Evolutionary conservation across 768 basidiomycete species (phyloP).

Genomic region (Boletus insuetus): DNA sequence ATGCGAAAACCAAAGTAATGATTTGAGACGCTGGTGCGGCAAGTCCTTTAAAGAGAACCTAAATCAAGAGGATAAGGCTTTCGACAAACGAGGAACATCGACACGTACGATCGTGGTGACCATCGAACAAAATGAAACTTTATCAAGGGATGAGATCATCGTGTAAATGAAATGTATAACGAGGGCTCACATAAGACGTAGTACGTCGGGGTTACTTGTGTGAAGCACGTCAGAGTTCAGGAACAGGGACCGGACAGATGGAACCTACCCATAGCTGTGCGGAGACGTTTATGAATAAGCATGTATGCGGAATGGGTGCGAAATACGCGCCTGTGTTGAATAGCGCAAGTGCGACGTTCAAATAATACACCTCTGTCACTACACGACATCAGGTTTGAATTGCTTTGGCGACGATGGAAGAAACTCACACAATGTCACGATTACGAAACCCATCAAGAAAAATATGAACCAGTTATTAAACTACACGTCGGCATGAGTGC

Average conservation of each 20-base stretch:
- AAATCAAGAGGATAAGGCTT: slow-evolving; percentile 1
- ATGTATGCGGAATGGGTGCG: background rate
- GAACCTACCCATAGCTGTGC: slow-evolving; percentile 62
- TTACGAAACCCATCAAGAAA: slow-evolving; percentile 80
- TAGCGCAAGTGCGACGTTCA: slow-evolving; percentile 92
- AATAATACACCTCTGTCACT: slow-evolving; percentile 92
- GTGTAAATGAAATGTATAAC: background rate
- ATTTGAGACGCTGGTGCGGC: slow-evolving; percentile 74
- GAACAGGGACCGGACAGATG: background rate
- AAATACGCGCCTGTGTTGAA: slow-evolving; percentile 78
- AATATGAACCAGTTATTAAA: slow-evolving; percentile 93
- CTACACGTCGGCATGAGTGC: slow-evolving; percentile 35
- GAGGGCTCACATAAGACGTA: slow-evolving; percentile 70
- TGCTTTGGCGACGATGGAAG: background rate
- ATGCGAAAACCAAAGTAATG: slow-evolving; percentile 88
- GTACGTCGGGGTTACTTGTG: slow-evolving; percentile 78
- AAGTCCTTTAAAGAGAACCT: slow-evolving; percentile 91
- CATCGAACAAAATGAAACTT: slow-evolving; percentile 84
- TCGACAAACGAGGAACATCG: background rate
- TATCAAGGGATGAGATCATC: background rate
- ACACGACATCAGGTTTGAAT: slow-evolving; percentile 5
- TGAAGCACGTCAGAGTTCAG: slow-evolving; percentile 18
- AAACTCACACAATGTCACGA: slow-evolving; percentile 70
- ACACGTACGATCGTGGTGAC: slow-evolving; percentile 71
- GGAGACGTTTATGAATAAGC: background rate